Evolutionary conservation across 352 stramenopile species (phyloP).

Genomic region (Phytopythium vexans): DNA sequence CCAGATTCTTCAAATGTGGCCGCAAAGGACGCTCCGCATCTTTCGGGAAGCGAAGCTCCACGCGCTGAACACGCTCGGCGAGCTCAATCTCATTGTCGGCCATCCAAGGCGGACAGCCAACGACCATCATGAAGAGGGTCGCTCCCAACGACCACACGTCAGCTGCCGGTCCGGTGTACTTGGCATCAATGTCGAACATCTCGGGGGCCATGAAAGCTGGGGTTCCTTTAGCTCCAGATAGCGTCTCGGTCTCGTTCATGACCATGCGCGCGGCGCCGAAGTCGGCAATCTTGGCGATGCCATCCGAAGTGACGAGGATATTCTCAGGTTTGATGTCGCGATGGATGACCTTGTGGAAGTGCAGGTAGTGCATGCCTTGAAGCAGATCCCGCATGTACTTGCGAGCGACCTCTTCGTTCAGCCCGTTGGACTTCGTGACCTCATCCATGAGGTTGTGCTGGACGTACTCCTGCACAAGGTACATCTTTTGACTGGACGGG

Average conservation of each 20-base stretch:
- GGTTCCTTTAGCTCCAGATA: slow-evolving; percentile 81
- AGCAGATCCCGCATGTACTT: slow-evolving; percentile 91
- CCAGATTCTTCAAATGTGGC: slow-evolving; percentile 88
- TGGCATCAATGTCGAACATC: slow-evolving; percentile 90
- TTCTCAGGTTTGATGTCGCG: slow-evolving; percentile 92
- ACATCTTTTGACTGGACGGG: slow-evolving; percentile 92
- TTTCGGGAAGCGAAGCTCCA: slow-evolving; percentile 84
- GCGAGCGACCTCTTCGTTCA: slow-evolving; percentile 64
- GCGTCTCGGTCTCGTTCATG: slow-evolving; percentile 87
- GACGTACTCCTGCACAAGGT: slow-evolving; percentile 94
- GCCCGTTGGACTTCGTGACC: slow-evolving; percentile 55
- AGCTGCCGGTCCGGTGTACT: slow-evolving; percentile 78
- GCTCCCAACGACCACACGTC: slow-evolving; percentile 90
- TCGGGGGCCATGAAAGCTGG: slow-evolving; percentile 91
- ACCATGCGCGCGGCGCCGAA: slow-evolving; percentile 90
- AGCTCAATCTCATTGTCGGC: slow-evolving; percentile 89
- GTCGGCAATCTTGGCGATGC: slow-evolving; percentile 88
- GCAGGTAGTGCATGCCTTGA: slow-evolving; percentile 88
- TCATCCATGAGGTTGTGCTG: slow-evolving; percentile 92
- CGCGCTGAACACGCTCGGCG: slow-evolving; percentile 78
- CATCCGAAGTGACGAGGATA: slow-evolving; percentile 79
- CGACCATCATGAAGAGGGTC: slow-evolving; percentile 92
- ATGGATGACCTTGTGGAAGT: slow-evolving; percentile 93
- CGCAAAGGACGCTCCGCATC: slow-evolving; percentile 72
- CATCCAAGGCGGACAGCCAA: slow-evolving; percentile 88